Percentiles rank a stretch among this genome's conserved stretches.
These are phyloP conservation scores for Helenozyma rhizophorensis DNA, from an alignment of 805 yeast genomes.

Conservation along the genomic window DNA sequence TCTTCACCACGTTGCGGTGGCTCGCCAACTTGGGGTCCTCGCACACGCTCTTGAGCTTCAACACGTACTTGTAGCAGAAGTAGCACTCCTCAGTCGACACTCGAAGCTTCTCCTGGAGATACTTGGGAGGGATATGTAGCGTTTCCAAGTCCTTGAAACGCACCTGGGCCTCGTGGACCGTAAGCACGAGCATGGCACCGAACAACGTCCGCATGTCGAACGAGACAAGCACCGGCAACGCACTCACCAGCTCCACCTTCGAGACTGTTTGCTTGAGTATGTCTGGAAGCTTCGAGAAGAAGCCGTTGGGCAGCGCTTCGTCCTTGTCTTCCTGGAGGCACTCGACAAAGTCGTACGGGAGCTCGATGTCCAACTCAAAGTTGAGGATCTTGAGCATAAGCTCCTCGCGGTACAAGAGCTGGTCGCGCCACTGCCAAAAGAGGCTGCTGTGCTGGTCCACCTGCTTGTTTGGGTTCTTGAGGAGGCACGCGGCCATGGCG, in stretches of 20 bases:
- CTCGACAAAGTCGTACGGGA: slow-evolving; percentile 35
- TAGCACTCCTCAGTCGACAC: slow-evolving; percentile 7
- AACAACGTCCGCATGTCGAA: slow-evolving; percentile 31
- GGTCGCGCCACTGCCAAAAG: slow-evolving; percentile 45
- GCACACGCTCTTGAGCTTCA: slow-evolving; percentile 13
- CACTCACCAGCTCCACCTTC: slow-evolving; percentile 34
- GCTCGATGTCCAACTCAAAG: slow-evolving; percentile 36
- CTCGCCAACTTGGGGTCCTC: slow-evolving; percentile 16
- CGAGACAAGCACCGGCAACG: slow-evolving; percentile 34
- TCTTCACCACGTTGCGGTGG: slow-evolving; percentile 12
- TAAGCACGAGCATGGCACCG: slow-evolving; percentile 19
- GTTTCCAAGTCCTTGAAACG: slow-evolving; percentile 9
- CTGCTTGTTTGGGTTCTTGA: slow-evolving; percentile 28
- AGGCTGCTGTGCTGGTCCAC: slow-evolving; percentile 37
- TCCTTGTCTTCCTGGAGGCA: slow-evolving; percentile 10
- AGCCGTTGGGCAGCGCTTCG: slow-evolving; percentile 8
- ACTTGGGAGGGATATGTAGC: slow-evolving; percentile 8
- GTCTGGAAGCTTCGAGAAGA: slow-evolving; percentile 13
- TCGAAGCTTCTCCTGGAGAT: slow-evolving; percentile 5
- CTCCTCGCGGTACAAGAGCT: slow-evolving; percentile 40
- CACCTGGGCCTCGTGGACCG: slow-evolving; percentile 13
- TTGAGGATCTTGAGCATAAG: slow-evolving; percentile 33
- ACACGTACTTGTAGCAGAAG: slow-evolving; percentile 13
- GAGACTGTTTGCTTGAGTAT: slow-evolving; percentile 28
- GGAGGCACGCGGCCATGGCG: slow-evolving; percentile 33